phyloP scores from a whole-genome alignment of 148 eudicot genomes.

The Limonium bicolor region DNA sequence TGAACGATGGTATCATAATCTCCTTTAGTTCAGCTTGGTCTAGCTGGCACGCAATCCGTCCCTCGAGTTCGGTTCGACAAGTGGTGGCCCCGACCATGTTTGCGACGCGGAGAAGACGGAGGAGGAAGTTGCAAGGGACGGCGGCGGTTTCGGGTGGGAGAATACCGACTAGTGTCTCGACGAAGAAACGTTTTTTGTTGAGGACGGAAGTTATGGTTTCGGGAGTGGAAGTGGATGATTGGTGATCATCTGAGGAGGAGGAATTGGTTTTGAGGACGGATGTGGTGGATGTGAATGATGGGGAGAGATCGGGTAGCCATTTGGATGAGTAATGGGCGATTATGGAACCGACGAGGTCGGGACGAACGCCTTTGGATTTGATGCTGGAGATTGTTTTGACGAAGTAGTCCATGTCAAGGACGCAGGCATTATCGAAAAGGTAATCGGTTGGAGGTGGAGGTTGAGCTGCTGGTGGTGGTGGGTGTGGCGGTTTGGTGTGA shows the following conservation, averaged over 20 bases:
- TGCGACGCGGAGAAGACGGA: constrained; percentile 44
- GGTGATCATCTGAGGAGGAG: neutral
- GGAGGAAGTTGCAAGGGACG: constrained; percentile 60
- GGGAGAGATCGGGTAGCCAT: constrained; percentile 68
- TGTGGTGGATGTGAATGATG: neutral
- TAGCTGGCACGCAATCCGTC: constrained; percentile 43
- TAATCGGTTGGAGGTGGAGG: constrained; percentile 9
- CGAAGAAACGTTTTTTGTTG: constrained; percentile 50
- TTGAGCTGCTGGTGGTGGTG: constrained; percentile 4
- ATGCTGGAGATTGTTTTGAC: constrained; percentile 50
- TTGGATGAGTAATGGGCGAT: constrained; percentile 68
- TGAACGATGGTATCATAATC: constrained; percentile 69
- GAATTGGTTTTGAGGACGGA: neutral
- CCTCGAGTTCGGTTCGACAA: constrained; percentile 39
- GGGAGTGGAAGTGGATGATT: constrained; percentile 12
- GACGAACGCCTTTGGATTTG: constrained; percentile 48
- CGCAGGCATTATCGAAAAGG: constrained; percentile 40
- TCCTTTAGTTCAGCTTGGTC: constrained; percentile 59
- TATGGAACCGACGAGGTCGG: constrained; percentile 69
- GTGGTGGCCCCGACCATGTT: constrained; percentile 30
- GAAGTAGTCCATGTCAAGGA: constrained; percentile 62
- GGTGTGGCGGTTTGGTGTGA: neutral
- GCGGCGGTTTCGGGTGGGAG: constrained; percentile 62
- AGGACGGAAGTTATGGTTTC: constrained; percentile 30
- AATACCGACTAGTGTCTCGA: constrained; percentile 47